A percentile compares a stretch with the other conserved stretches of the same genome.
Evolutionary conservation across 495 filamentous ascomycete genomes (phyloP).

Genomic region (Talaromyces proteolyticus): DNA sequence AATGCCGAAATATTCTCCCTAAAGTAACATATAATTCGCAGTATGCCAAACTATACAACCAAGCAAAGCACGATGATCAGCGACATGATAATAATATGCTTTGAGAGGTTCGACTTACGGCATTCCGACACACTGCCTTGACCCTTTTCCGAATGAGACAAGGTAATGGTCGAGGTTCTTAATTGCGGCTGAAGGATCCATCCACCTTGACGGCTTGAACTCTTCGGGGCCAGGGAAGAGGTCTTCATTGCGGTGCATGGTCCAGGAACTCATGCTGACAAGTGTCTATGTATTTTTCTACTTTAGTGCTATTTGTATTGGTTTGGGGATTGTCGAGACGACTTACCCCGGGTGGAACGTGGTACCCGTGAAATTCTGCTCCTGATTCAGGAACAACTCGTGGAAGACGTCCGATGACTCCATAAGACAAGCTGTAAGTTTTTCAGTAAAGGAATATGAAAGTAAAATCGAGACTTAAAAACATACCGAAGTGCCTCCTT

Average conservation of each 20-base stretch:
- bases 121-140: constrained; percentile 33
- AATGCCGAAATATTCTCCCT: constrained; percentile 22
- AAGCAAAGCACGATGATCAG: constrained; percentile 10
- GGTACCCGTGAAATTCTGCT: constrained; percentile 18
- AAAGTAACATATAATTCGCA: constrained; percentile 26
- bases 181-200: constrained; percentile 4
- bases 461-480: background rate
- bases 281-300: constrained; percentile 7
- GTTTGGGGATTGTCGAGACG: no score
- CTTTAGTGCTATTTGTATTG: no score
- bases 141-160: constrained; percentile 29
- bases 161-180: constrained; percentile 19
- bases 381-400: constrained; percentile 19
- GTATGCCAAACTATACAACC: constrained; percentile 13
- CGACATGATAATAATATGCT: constrained; percentile 1
- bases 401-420: constrained; percentile 21
- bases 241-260: constrained; percentile 26
- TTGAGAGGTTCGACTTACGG: constrained; percentile 13
- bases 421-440: constrained; percentile 15
- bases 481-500: constrained; percentile 22
- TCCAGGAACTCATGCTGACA: constrained; percentile 21
- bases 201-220: constrained; percentile 24
- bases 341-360: constrained; percentile 17
- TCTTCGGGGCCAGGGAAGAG: constrained; percentile 25
- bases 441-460: background rate